Conservation (phyloP, 2,329 filamentous ascomycete genomes). For the Colletotrichum sp. region DNA sequence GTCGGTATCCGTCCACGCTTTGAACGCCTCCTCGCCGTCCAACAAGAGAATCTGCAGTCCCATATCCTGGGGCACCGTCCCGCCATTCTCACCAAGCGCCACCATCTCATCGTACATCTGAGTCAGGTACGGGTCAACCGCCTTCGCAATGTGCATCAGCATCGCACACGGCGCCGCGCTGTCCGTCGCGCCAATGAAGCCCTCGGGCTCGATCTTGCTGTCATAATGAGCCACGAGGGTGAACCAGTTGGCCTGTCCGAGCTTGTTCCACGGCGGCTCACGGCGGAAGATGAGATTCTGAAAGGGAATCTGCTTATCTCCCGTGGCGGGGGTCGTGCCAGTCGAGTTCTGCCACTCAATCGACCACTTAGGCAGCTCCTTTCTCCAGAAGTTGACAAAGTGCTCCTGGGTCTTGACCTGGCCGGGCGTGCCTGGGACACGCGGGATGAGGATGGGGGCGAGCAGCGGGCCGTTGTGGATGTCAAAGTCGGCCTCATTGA, state of each 20-base stretch:
- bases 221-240: slow-evolving; percentile 88
- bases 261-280: slow-evolving; percentile 76
- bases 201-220: slow-evolving; percentile 72
- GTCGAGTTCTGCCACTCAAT: slow-evolving; percentile 79
- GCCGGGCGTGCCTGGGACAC: slow-evolving; percentile 76
- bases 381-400: slow-evolving; percentile 73
- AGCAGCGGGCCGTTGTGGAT: slow-evolving; percentile 70
- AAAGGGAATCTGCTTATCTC: slow-evolving; percentile 71
- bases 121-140: slow-evolving; percentile 73
- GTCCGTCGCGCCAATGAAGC: slow-evolving; percentile 85
- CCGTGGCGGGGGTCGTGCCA: slow-evolving; percentile 69
- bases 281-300: slow-evolving; percentile 77
- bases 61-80: slow-evolving; percentile 66
- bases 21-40: slow-evolving; percentile 84
- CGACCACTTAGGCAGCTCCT: slow-evolving; percentile 71
- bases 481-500: slow-evolving; percentile 70
- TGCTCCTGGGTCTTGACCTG: slow-evolving; percentile 71
- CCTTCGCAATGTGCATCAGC: slow-evolving; percentile 77
- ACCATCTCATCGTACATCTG: slow-evolving; percentile 77
- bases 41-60: slow-evolving; percentile 82
- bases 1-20: slow-evolving; percentile 73
- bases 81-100: slow-evolving; percentile 53
- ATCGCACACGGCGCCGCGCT: slow-evolving; percentile 86
- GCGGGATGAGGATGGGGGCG: slow-evolving; percentile 76
- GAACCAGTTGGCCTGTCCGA: slow-evolving; percentile 74